These are phyloP conservation scores for Nakazawaea populi DNA, from an alignment of 805 yeast species.

Conservation along the genomic window DNA sequence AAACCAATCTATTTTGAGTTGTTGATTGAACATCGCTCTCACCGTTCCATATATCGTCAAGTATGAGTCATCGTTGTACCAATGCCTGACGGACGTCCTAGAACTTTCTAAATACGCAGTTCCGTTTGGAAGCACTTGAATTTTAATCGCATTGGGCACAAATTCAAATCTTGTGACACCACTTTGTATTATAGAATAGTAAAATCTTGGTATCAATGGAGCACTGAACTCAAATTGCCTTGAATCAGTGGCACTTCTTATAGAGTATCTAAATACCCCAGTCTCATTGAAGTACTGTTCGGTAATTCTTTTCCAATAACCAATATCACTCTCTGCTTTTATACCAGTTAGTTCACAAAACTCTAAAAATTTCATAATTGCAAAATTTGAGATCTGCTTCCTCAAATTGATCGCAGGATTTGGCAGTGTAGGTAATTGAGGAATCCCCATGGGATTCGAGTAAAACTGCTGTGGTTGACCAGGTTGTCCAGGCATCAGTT, in stretches of 20 bases:
- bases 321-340: constrained; percentile 21
- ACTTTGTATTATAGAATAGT: constrained; percentile 43
- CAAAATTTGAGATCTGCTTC: constrained; percentile 15
- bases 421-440: neutral
- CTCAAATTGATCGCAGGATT: constrained; percentile 10
- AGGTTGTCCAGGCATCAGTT: constrained; percentile 10
- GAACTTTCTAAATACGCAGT: constrained; percentile 49
- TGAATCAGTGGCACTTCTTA: constrained; percentile 37
- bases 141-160: constrained; percentile 40
- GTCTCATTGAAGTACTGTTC: constrained; percentile 47
- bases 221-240: constrained; percentile 61
- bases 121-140: constrained; percentile 48
- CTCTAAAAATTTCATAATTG: constrained; percentile 15
- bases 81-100: constrained; percentile 39
- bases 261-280: constrained; percentile 41
- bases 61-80: constrained; percentile 66
- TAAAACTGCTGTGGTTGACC: constrained; percentile 1
- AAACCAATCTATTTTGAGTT: constrained; percentile 64
- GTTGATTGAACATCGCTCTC: constrained; percentile 56
- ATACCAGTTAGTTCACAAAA: constrained; percentile 12
- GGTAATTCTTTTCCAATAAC: constrained; percentile 45
- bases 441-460: neutral
- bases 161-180: constrained; percentile 50
- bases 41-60: constrained; percentile 57
- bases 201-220: constrained; percentile 59